Conservation (phyloP, 768 basidiomycete genomes). For the Crepidotus variabilis region DNA sequence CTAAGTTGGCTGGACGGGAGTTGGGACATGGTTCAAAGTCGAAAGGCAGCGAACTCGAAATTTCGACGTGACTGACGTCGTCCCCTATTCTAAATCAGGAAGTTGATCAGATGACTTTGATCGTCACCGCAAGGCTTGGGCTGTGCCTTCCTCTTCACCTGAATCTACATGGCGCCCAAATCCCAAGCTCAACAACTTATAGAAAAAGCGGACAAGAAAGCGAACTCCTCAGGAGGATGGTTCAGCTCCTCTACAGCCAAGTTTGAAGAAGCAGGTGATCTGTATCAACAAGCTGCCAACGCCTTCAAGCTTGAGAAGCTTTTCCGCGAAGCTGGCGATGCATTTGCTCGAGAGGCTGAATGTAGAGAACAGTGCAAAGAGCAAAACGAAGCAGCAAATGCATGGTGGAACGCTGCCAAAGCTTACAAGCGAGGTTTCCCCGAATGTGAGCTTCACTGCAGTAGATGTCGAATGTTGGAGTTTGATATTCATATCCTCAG, state of each 20-base stretch:
- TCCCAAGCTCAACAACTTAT: conserved; percentile 73
- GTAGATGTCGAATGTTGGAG: not conserved
- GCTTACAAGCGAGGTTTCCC: conserved; percentile 88
- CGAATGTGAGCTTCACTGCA: conserved; percentile 55
- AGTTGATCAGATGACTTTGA: conserved; percentile 17
- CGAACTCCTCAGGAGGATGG: conserved; percentile 79
- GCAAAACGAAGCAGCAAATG: conserved; percentile 91
- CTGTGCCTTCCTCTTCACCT: conserved; percentile 16
- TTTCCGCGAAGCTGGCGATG: conserved; percentile 90
- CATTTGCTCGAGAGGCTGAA: conserved; percentile 91
- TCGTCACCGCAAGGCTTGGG: conserved; percentile 2
- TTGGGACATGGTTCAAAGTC: conserved; percentile 12
- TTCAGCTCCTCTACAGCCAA: conserved; percentile 82
- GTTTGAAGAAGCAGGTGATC: conserved; percentile 93
- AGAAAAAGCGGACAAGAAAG: conserved; percentile 92
- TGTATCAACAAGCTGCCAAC: conserved; percentile 94
- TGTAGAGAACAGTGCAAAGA: conserved; percentile 89
- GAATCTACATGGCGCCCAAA: conserved; percentile 59
- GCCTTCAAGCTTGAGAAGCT: conserved; percentile 88
- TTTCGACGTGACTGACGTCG: conserved; percentile 10
- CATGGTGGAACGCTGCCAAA: conserved; percentile 98
- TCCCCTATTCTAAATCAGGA: conserved; percentile 3
- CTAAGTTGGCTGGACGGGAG: conserved; percentile 43
- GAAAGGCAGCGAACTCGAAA: not conserved
- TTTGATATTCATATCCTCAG: conserved; percentile 35